Conservation (phyloP, 441 rosid genomes). For the Gossypium davidsonii region DNA sequence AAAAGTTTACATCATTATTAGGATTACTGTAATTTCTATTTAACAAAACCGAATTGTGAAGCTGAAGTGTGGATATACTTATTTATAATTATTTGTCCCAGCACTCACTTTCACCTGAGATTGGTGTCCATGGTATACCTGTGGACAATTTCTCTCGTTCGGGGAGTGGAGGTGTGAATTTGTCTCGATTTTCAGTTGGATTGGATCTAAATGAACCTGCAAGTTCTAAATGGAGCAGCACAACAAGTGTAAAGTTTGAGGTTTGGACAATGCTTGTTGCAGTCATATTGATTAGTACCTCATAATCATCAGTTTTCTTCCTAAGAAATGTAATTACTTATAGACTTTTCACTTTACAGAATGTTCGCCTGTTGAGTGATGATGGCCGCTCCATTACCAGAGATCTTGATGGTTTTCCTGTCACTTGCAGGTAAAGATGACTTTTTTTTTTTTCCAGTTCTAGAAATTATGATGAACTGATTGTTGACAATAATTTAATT, state of each 20-base stretch:
- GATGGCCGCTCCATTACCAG: constrained; percentile 73
- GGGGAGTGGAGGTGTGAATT: constrained; percentile 82
- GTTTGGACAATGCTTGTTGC: constrained; percentile 27
- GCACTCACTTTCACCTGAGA: constrained; percentile 91
- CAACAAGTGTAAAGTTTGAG: constrained; percentile 86
- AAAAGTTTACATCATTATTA: not conserved
- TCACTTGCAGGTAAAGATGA: constrained; percentile 71
- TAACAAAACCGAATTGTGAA: constrained; percentile 3
- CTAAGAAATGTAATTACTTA: constrained; percentile 16
- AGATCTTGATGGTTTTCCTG: constrained; percentile 79
- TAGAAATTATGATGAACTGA: constrained; percentile 12
- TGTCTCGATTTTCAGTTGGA: constrained; percentile 74
- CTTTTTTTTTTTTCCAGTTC: constrained; percentile 7
- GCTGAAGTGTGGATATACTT: constrained; percentile 1
- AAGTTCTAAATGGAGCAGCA: constrained; percentile 79
- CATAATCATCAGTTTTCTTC: constrained; percentile 14
- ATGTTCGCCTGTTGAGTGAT: constrained; percentile 69
- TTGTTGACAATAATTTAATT: constrained; percentile 26
- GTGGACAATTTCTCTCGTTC: constrained; percentile 78
- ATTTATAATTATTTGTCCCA: constrained; percentile 29
- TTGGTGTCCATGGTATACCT: constrained; percentile 84
- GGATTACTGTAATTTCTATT: not conserved
- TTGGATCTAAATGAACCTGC: constrained; percentile 80
- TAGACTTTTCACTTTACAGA: constrained; percentile 35
- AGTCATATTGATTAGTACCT: not conserved